Conservation (phyloP, 208 protist genomes). For the Leishmania gerbilli region DNA sequence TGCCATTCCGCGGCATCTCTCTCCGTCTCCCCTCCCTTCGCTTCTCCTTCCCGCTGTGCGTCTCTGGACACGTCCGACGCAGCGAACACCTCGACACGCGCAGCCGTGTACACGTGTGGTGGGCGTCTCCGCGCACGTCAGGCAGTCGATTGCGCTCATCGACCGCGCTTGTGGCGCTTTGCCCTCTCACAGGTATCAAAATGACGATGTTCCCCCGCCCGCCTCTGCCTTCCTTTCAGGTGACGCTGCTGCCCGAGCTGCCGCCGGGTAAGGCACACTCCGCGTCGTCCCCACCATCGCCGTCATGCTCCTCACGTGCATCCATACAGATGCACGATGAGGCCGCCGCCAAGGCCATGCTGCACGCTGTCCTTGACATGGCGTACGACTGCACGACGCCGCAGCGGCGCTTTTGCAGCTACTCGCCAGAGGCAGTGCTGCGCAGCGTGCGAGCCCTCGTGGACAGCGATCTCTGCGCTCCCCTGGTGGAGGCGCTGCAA, state of each 20-base stretch:
- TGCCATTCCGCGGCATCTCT: not conserved
- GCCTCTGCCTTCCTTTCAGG: constrained; percentile 24
- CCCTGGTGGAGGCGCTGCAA: constrained; percentile 37
- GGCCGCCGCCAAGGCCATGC: constrained; percentile 35
- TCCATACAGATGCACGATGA: constrained; percentile 10
- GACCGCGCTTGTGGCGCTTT: not conserved
- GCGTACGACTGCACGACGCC: constrained; percentile 13
- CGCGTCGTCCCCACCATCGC: not conserved
- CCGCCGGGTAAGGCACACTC: not conserved
- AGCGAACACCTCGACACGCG: constrained; percentile 3
- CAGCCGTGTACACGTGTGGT: not conserved
- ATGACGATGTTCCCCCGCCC: constrained; percentile 23
- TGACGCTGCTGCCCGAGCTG: constrained; percentile 29
- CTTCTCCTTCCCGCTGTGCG: not conserved
- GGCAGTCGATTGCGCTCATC: not conserved
- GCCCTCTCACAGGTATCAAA: not conserved
- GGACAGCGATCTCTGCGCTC: constrained; percentile 29
- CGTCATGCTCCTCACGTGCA: constrained; percentile 1
- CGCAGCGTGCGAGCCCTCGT: constrained; percentile 59
- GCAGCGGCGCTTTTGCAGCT: constrained; percentile 35
- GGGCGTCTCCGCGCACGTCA: not conserved
- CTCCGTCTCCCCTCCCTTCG: not conserved
- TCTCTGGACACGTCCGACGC: not conserved
- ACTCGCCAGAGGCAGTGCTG: constrained; percentile 52
- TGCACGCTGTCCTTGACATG: constrained; percentile 36